These are phyloP conservation scores for Candida oleophila DNA, from an alignment of 805 yeast genomes.

Conservation along the genomic window DNA sequence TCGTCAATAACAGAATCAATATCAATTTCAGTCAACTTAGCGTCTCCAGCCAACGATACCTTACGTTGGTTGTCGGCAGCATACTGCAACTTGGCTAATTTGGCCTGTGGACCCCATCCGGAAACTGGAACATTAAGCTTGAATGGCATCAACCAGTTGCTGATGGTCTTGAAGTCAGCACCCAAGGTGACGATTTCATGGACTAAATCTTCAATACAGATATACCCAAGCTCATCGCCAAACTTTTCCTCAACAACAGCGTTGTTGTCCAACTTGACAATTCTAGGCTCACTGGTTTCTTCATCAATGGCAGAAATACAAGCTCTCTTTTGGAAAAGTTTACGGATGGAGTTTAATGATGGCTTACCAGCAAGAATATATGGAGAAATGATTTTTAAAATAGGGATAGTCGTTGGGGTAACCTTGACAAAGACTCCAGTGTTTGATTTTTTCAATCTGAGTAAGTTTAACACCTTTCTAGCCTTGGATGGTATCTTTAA, in stretches of 20 bases:
- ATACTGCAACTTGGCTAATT: conserved; percentile 61
- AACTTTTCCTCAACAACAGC: conserved; percentile 70
- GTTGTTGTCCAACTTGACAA: conserved; percentile 66
- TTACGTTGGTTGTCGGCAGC: conserved; percentile 49
- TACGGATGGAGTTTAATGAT: conserved; percentile 68
- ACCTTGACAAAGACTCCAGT: conserved; percentile 72
- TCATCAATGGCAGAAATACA: conserved; percentile 44
- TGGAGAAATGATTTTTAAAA: conserved; percentile 68
- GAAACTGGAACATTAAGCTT: conserved; percentile 64
- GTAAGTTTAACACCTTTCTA: conserved; percentile 53
- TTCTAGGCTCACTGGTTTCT: conserved; percentile 26
- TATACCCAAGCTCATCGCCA: conserved; percentile 56
- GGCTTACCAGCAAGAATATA: conserved; percentile 75
- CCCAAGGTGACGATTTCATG: conserved; percentile 68
- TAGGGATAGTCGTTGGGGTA: conserved; percentile 57
- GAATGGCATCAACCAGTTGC: conserved; percentile 69
- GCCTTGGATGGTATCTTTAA: conserved; percentile 67
- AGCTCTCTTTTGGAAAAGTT: conserved; percentile 75
- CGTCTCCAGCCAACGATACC: conserved; percentile 60
- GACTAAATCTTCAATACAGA: conserved; percentile 79
- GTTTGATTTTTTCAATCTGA: conserved; percentile 59
- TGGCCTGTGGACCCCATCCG: conserved; percentile 74
- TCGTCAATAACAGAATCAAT: conserved; percentile 66
- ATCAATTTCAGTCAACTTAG: conserved; percentile 68
- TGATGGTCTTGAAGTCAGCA: conserved; percentile 59